phyloP scores from a whole-genome alignment of 164 flowering plant genomes.

The Chimonanthus salicifolius region DNA sequence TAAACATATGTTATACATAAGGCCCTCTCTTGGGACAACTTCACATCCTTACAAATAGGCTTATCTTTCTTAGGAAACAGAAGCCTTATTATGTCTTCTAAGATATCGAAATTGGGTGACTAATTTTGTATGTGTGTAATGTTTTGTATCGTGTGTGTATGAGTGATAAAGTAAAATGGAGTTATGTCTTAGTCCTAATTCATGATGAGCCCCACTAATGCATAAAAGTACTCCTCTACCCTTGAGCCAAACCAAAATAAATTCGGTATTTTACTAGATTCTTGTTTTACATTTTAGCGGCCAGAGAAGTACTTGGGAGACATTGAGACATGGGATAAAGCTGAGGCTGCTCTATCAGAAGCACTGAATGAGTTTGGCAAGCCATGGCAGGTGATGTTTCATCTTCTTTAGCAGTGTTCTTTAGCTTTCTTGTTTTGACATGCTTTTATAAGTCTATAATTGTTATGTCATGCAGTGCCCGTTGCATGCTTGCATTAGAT shows the following conservation, averaged over 20 bases:
- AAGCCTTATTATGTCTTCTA: no score
- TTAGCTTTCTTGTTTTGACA: neutral
- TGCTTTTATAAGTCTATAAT: neutral
- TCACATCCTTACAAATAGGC: no score
- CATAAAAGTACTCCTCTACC: neutral
- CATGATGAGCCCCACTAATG: neutral
- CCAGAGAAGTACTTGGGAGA: slow-evolving; percentile 95
- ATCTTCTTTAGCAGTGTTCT: neutral
- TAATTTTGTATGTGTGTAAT: no score
- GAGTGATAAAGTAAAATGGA: neutral
- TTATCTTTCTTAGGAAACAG: no score
- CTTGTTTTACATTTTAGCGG: slow-evolving; percentile 38
- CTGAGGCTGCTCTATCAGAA: slow-evolving; percentile 80
- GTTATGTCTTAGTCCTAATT: neutral
- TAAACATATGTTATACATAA: no score
- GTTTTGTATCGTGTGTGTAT: no score
- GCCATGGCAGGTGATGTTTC: slow-evolving; percentile 74
- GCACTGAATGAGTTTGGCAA: slow-evolving; percentile 85
- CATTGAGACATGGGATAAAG: slow-evolving; percentile 77
- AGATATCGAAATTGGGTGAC: no score
- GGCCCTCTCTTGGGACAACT: no score
- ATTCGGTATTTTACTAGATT: neutral
- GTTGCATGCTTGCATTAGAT: no score
- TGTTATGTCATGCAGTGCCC: no score
- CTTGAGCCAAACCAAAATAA: neutral